Conservation (phyloP, 2,329 filamentous ascomycete species). For the Botryotinia convoluta region DNA sequence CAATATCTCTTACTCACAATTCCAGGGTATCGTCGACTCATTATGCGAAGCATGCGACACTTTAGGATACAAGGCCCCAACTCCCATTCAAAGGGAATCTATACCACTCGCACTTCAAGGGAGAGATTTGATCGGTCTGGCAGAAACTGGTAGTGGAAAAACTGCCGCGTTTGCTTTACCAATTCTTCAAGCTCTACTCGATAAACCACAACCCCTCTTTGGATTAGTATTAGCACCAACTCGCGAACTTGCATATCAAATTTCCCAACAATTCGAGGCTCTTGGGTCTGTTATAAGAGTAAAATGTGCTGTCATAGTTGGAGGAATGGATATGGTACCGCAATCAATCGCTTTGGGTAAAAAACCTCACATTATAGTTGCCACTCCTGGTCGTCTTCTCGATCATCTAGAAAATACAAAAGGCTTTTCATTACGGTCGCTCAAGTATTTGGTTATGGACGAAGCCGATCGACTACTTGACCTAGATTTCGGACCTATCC, state of each 20-base stretch:
- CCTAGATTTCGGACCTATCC: constrained; percentile 86
- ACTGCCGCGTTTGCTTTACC: constrained; percentile 93
- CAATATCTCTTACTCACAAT: not conserved
- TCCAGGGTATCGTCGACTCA: constrained; percentile 74
- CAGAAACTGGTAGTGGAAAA: constrained; percentile 94
- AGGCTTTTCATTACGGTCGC: constrained; percentile 77
- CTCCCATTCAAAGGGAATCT: constrained; percentile 81
- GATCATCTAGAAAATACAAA: constrained; percentile 97
- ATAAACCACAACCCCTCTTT: constrained; percentile 81
- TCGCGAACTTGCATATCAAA: constrained; percentile 89
- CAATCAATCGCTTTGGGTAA: constrained; percentile 92
- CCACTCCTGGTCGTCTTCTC: constrained; percentile 82
- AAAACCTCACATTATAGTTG: constrained; percentile 90
- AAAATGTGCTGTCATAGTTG: constrained; percentile 80
- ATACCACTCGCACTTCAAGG: constrained; percentile 78
- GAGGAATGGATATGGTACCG: constrained; percentile 92
- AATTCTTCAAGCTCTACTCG: constrained; percentile 85
- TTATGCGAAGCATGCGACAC: constrained; percentile 84
- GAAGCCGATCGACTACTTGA: constrained; percentile 91
- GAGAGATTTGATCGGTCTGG: constrained; percentile 87
- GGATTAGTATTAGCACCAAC: constrained; percentile 91
- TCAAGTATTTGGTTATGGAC: constrained; percentile 92
- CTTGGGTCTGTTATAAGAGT: constrained; percentile 86
- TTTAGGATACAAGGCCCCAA: constrained; percentile 81
- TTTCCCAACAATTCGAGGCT: constrained; percentile 81